Evolutionary conservation across 768 basidiomycete genomes (phyloP).

Genomic region (Boletus vinaceobasis): DNA sequence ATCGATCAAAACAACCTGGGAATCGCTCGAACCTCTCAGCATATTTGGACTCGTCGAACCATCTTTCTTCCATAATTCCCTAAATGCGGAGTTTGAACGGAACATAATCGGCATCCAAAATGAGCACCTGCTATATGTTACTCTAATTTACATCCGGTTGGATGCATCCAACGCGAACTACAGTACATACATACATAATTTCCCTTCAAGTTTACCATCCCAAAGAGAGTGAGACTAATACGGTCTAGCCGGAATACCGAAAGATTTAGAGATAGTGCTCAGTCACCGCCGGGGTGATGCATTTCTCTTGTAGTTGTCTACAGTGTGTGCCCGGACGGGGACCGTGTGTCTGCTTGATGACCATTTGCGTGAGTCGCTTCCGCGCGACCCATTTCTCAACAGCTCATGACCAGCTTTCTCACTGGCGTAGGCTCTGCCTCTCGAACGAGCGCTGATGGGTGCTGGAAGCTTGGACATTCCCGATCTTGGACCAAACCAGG

Average conservation of each 20-base stretch:
- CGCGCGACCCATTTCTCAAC: constrained; percentile 19
- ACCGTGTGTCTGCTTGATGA: constrained; percentile 18
- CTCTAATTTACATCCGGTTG: constrained; percentile 15
- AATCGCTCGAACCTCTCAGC: constrained; percentile 12
- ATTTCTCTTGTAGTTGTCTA: constrained; percentile 38
- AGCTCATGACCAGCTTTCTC: constrained; percentile 29
- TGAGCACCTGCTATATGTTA: neutral
- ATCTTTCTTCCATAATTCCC: neutral
- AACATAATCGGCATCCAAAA: too few relatives aligned
- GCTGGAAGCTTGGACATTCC: constrained; percentile 39
- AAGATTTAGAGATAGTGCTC: constrained; percentile 1
- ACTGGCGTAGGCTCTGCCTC: constrained; percentile 27
- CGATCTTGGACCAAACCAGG: constrained; percentile 59
- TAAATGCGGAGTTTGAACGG: constrained; percentile 14
- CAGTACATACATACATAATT: constrained; percentile 19
- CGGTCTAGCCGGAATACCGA: constrained; percentile 11
- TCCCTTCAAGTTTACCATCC: constrained; percentile 6
- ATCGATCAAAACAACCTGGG: constrained; percentile 11
- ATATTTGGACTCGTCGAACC: constrained; percentile 15
- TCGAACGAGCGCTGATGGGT: constrained; percentile 39
- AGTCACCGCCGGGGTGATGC: constrained; percentile 46
- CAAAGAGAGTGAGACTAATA: constrained; percentile 1
- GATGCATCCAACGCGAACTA: constrained; percentile 6
- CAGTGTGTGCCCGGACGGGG: constrained; percentile 27
- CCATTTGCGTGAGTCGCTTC: constrained; percentile 19